phyloP scores from a whole-genome alignment of 2,329 filamentous ascomycete genomes.

The Sarocladium strictum region DNA sequence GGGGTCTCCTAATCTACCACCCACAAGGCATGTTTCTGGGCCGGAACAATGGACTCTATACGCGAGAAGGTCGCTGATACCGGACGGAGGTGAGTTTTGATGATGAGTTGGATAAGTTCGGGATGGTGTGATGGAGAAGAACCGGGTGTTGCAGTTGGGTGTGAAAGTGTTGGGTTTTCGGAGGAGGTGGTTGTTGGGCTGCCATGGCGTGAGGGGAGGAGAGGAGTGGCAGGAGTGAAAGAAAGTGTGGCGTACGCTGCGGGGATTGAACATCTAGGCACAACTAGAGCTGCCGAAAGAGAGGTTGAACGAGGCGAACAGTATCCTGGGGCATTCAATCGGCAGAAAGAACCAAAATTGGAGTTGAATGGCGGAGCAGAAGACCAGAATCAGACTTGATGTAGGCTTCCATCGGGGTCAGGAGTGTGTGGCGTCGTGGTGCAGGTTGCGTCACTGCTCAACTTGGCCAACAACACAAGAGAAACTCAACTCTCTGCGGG shows the following conservation, averaged over 20 bases:
- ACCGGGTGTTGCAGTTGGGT: neutral
- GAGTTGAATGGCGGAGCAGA: no score
- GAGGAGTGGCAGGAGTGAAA: neutral
- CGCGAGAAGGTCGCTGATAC: neutral
- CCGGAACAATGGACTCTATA: neutral
- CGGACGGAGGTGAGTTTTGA: neutral
- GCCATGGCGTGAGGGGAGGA: neutral
- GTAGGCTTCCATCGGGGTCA: no score
- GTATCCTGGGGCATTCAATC: no score
- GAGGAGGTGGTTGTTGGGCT: neutral
- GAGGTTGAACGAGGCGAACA: neutral
- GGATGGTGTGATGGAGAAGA: neutral
- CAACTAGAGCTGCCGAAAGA: no score
- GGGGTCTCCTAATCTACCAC: no score
- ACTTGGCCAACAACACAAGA: no score
- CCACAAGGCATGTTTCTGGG: neutral
- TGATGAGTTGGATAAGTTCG: neutral
- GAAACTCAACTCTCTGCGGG: no score
- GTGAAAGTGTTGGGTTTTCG: slow-evolving; percentile 2
- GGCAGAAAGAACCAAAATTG: no score
- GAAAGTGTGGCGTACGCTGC: neutral
- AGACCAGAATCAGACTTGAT: no score
- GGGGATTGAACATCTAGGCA: neutral
- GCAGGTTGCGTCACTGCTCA: no score
- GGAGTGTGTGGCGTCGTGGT: no score